These are phyloP conservation scores for Mallotus japonicus DNA, from an alignment of 441 rosid species.

Conservation along the genomic window DNA sequence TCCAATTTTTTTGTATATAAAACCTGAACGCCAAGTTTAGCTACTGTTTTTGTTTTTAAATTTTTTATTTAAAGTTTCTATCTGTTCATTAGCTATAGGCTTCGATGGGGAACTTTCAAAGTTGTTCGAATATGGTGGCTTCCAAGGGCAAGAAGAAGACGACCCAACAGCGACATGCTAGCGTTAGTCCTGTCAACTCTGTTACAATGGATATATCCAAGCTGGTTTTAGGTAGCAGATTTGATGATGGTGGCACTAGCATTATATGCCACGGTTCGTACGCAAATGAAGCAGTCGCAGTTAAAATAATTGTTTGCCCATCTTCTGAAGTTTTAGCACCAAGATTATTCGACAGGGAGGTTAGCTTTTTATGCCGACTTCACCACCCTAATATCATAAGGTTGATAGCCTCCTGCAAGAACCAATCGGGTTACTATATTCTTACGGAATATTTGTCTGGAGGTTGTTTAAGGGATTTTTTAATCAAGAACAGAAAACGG, in stretches of 20 bases:
- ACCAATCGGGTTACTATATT: constrained; percentile 75
- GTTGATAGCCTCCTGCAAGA: constrained; percentile 91
- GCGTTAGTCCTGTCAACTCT: too few species aligned
- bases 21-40: too few species aligned
- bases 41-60: too few species aligned
- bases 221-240: constrained; percentile 80
- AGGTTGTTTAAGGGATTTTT: constrained; percentile 90
- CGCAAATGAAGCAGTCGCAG: constrained; percentile 86
- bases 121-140: too few species aligned
- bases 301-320: constrained; percentile 70
- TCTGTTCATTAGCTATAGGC: too few species aligned
- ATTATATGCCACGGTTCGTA: constrained; percentile 85
- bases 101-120: too few species aligned
- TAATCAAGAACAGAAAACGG: constrained; percentile 69
- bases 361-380: constrained; percentile 67
- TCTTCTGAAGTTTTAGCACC: constrained; percentile 75
- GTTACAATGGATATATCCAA: constrained; percentile 52
- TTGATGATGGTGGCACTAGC: constrained; percentile 90
- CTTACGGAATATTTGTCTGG: constrained; percentile 81
- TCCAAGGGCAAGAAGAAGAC: too few species aligned
- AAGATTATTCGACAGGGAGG: constrained; percentile 78
- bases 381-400: constrained; percentile 75
- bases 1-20: too few species aligned
- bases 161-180: too few species aligned
- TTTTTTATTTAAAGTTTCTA: too few species aligned